phyloP scores from a whole-genome alignment of 1,139 yeast species.

The Candida smagusa region DNA sequence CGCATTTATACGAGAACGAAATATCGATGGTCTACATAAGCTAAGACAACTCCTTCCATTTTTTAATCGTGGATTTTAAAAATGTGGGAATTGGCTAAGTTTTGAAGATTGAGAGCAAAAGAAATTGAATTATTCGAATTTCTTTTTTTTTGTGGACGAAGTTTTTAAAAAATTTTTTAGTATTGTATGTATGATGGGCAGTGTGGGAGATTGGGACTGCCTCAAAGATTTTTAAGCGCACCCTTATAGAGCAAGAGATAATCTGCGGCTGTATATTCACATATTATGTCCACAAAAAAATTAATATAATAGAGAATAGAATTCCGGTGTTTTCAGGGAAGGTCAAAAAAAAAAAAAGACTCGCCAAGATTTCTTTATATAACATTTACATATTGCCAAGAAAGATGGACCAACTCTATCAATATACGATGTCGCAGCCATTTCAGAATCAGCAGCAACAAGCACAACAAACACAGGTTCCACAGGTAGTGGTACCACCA shows the following conservation, averaged over 20 bases:
- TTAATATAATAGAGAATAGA: not conserved
- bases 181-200: no score
- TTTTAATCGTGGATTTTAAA: constrained; percentile 1
- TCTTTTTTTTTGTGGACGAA: no score
- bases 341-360: not conserved
- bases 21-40: not conserved
- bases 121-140: not conserved
- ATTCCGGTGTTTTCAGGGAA: not conserved
- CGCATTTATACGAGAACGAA: constrained; percentile 3
- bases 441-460: not conserved
- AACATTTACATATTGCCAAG: not conserved
- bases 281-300: not conserved
- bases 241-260: no score
- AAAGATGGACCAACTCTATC: constrained; percentile 6
- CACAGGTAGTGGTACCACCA: not conserved
- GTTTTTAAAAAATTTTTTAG: no score
- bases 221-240: no score
- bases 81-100: constrained; percentile 5
- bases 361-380: constrained; percentile 6
- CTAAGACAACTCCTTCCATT: not conserved
- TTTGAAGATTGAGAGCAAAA: constrained; percentile 6
- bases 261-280: not conserved
- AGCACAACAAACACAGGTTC: constrained; percentile 2
- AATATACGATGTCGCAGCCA: constrained; percentile 1
- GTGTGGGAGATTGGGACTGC: no score